Conservation (phyloP, 2,329 filamentous ascomycete genomes). For the Daldinia eschscholtzii region DNA sequence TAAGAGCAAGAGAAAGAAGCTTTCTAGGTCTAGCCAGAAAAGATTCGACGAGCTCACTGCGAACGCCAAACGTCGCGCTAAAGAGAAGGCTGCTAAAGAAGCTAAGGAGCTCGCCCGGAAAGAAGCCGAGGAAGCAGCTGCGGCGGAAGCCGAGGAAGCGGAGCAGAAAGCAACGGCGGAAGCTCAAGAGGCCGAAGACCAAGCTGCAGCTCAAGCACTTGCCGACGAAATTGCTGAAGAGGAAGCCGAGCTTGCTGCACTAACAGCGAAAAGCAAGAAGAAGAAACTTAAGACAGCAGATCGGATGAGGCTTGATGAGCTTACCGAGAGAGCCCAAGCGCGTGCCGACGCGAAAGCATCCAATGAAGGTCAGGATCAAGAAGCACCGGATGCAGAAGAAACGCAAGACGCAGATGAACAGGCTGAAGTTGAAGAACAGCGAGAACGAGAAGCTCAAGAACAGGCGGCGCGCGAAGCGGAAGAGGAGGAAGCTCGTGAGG, state of each 20-base stretch:
- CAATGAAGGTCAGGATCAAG: slow-evolving; percentile 35
- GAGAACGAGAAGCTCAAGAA: slow-evolving; percentile 47
- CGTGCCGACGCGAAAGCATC: slow-evolving; percentile 40
- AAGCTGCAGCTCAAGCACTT: slow-evolving; percentile 35
- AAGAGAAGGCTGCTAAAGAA: slow-evolving; percentile 54
- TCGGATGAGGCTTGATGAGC: slow-evolving; percentile 44
- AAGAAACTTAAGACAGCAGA: slow-evolving; percentile 57
- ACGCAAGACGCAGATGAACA: slow-evolving; percentile 48
- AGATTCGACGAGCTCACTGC: slow-evolving; percentile 54
- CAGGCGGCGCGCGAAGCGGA: slow-evolving; percentile 47
- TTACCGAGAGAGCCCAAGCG: slow-evolving; percentile 38
- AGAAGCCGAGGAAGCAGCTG: slow-evolving; percentile 38
- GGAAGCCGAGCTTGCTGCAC: slow-evolving; percentile 46
- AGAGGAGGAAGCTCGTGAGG: slow-evolving; percentile 41
- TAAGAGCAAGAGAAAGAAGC: slow-evolving; percentile 51
- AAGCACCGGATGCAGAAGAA: slow-evolving; percentile 35
- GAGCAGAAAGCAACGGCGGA: slow-evolving; percentile 50
- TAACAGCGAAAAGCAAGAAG: slow-evolving; percentile 53
- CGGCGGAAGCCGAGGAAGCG: slow-evolving; percentile 37
- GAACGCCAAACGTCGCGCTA: slow-evolving; percentile 50
- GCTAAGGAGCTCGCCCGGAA: slow-evolving; percentile 52
- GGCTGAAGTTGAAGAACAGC: slow-evolving; percentile 50
- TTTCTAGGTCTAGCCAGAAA: slow-evolving; percentile 49
- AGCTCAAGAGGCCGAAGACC: slow-evolving; percentile 33
- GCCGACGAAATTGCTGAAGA: slow-evolving; percentile 44